phyloP scores from a whole-genome alignment of 2,329 filamentous ascomycete genomes.

The Aspergillus arachidicola region DNA sequence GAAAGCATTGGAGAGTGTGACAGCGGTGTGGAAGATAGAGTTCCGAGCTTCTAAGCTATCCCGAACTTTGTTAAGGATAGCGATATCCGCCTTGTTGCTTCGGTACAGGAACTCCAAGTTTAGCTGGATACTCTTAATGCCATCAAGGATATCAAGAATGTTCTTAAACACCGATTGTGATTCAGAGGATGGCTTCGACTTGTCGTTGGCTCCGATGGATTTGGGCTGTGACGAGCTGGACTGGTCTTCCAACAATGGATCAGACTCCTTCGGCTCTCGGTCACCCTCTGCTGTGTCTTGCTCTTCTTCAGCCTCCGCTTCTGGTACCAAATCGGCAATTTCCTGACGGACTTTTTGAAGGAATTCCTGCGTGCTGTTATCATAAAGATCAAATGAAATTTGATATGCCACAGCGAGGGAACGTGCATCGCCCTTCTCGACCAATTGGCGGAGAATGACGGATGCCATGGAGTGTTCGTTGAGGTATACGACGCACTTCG shows the following conservation, averaged over 20 bases:
- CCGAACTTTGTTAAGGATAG: slow-evolving; percentile 92
- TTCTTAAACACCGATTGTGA: slow-evolving; percentile 58
- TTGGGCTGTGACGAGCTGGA: slow-evolving; percentile 41
- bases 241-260: slow-evolving; percentile 59
- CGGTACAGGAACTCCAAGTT: slow-evolving; percentile 96
- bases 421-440: slow-evolving; percentile 75
- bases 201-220: slow-evolving; percentile 40
- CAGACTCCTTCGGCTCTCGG: slow-evolving; percentile 58
- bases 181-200: slow-evolving; percentile 48
- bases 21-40: slow-evolving; percentile 96
- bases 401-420: slow-evolving; percentile 90
- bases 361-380: slow-evolving; percentile 98
- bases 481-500: slow-evolving; percentile 95
- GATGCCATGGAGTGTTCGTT: slow-evolving; percentile 91
- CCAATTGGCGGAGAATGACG: slow-evolving; percentile 77
- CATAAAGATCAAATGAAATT: slow-evolving; percentile 96
- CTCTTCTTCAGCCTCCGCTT: slow-evolving; percentile 46
- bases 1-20: slow-evolving; percentile 97
- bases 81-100: slow-evolving; percentile 89
- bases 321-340: slow-evolving; percentile 61
- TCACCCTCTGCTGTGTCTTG: slow-evolving; percentile 45
- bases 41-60: slow-evolving; percentile 95
- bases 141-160: slow-evolving; percentile 70
- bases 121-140: slow-evolving; percentile 89
- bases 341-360: slow-evolving; percentile 83